Evolutionary conservation across 164 flowering plant genomes (phyloP).

Genomic region (Aristolochia contorta): DNA sequence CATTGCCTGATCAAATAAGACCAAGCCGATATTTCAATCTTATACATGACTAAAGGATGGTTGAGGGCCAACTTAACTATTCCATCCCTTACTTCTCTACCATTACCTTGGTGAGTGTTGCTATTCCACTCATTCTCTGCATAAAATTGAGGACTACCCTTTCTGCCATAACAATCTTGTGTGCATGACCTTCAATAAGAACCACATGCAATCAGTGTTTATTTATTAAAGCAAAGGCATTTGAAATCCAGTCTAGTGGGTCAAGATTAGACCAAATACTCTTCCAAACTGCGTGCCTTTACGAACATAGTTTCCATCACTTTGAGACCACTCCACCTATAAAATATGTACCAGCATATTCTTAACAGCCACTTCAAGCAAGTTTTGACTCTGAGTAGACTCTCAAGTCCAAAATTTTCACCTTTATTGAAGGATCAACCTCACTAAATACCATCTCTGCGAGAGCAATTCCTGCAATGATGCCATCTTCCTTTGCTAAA

Average conservation of each 20-base stretch:
- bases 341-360: slow-evolving; percentile 1
- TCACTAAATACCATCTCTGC: slow-evolving; percentile 80
- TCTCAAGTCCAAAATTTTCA: slow-evolving; percentile 14
- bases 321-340: slow-evolving; percentile 82
- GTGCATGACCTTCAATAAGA: slow-evolving; percentile 52
- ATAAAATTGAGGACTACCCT: slow-evolving; percentile 90
- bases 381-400: neutral
- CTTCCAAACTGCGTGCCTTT: slow-evolving; percentile 82
- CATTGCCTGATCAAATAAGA: slow-evolving; percentile 58
- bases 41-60: neutral
- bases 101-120: slow-evolving; percentile 90
- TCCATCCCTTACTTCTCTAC: neutral
- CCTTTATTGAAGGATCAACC: slow-evolving; percentile 91
- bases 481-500: slow-evolving; percentile 85
- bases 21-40: neutral
- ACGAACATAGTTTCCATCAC: slow-evolving; percentile 65
- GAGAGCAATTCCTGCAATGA: slow-evolving; percentile 85
- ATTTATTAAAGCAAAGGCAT: neutral
- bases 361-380: neutral
- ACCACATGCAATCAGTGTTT: slow-evolving; percentile 2
- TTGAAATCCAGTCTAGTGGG: neutral
- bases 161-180: slow-evolving; percentile 79
- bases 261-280: slow-evolving; percentile 47
- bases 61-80: no score
- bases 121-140: slow-evolving; percentile 99